Evolutionary conservation across 805 yeast species (phyloP), one percentile per base, ranked within the genome.

Genomic region (Sugiyamaella marilandica): DNA sequence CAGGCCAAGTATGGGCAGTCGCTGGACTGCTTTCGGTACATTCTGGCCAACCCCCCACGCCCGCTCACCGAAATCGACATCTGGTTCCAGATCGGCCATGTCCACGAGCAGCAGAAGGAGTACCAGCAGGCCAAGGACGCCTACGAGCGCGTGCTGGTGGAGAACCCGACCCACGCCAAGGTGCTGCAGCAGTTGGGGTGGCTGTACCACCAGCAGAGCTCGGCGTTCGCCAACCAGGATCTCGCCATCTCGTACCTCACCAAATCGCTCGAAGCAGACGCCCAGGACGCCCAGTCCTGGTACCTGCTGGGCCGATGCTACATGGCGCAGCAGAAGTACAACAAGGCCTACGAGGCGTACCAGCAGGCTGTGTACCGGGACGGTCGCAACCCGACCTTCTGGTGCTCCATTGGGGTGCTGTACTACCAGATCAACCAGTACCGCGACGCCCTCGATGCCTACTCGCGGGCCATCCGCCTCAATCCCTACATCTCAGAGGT

Each of bases 301-400:
- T 94, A 94, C 71, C 87, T 94, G 68, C 71, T 94, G 47, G 99
- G 99, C 47, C 82, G 98, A 60, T 95, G 95, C 58, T 95, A 92
- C 74, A 92, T 94, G 98, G 85, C 96, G 37, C 82, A 92, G 64
- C 90, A 87, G 59, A 96, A 92, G 69, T 94, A 90, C 73, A 85
- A 94, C 55, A 90, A 94, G 47, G 98, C 99, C 1, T 94, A 92
- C 70, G 98, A 94, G 66, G 95, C 97, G 0, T 94, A 92, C 80
- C 99, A 94, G 73, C 97, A 91, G 68, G 98, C 98, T 10, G 99
- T 94, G 54, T 94, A 94, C 69, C 80, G 97, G 58, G 98, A 94
- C 70, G 85, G 95, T 36, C 80, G 97, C 68, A 94, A 94, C 69
- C 98, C 99, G 53, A 94, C 97, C 1, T 94, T 94, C 75, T 94